phyloP scores from a whole-genome alignment of 1,284 basidiomycete species.

The Wolfiporia cocos region DNA sequence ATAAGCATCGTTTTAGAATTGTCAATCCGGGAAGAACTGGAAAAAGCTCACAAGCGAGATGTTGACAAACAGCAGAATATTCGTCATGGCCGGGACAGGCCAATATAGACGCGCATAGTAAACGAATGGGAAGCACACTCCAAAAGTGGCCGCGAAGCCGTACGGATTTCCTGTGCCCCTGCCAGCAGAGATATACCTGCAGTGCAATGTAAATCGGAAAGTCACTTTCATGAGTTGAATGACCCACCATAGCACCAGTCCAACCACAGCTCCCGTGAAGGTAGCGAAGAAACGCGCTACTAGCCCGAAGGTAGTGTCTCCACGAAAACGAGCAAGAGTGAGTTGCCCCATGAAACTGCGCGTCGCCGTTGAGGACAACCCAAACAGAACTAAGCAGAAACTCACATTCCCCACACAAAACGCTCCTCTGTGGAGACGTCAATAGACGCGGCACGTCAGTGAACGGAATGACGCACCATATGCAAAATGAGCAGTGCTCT shows the following conservation, averaged over 20 bases:
- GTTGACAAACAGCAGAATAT: conserved; percentile 73
- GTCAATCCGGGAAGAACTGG: neutral
- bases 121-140: conserved; percentile 68
- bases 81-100: conserved; percentile 68
- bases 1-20: neutral
- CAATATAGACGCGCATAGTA: conserved; percentile 68
- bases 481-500: conserved; percentile 48
- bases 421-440: conserved; percentile 18
- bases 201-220: conserved; percentile 11
- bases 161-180: conserved; percentile 63
- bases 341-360: conserved; percentile 67
- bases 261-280: conserved; percentile 64
- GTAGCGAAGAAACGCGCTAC: conserved; percentile 60
- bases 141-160: conserved; percentile 66
- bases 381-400: neutral
- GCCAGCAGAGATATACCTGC: conserved; percentile 72
- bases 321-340: conserved; percentile 63
- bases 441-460: neutral
- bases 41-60: conserved; percentile 43
- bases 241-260: conserved; percentile 68
- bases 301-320: conserved; percentile 72
- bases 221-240: no score
- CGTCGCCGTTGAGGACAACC: neutral
- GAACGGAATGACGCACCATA: conserved; percentile 43
- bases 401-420: conserved; percentile 34